Evolutionary conservation across 306 rosid genomes (phyloP).

Genomic region (Cucumis sativus): DNA sequence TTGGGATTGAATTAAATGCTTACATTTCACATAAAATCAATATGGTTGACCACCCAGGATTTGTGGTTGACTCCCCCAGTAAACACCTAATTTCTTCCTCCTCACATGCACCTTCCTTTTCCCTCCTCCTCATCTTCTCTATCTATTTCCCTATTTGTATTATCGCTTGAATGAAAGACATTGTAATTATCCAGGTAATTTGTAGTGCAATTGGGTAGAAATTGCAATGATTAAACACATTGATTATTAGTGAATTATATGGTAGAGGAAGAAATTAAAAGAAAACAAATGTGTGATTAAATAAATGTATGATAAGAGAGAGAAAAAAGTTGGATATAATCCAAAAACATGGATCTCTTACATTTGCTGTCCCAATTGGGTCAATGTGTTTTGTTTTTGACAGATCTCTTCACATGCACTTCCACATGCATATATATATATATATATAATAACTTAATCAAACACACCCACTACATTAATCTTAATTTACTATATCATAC

Average conservation of each 20-base stretch:
- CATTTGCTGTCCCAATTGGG: background rate
- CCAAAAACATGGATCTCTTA: background rate
- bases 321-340: background rate
- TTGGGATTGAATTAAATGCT: background rate
- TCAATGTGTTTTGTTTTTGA: background rate
- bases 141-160: too few species aligned
- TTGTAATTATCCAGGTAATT: too few species aligned
- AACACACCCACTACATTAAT: background rate
- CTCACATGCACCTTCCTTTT: too few species aligned
- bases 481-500: background rate
- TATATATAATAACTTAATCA: background rate
- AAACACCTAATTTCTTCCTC: background rate
- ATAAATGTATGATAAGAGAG: background rate
- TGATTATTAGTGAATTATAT: background rate
- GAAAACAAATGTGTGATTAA: background rate
- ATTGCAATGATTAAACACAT: background rate
- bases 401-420: background rate
- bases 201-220: background rate
- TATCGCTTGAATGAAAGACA: too few species aligned
- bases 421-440: background rate
- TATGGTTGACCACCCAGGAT: background rate
- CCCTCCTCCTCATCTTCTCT: too few species aligned
- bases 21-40: background rate
- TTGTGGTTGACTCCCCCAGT: background rate
- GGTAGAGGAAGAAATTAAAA: background rate